Evolutionary conservation across 805 yeast species (phyloP).

Genomic region (Ogataea siamensis): DNA sequence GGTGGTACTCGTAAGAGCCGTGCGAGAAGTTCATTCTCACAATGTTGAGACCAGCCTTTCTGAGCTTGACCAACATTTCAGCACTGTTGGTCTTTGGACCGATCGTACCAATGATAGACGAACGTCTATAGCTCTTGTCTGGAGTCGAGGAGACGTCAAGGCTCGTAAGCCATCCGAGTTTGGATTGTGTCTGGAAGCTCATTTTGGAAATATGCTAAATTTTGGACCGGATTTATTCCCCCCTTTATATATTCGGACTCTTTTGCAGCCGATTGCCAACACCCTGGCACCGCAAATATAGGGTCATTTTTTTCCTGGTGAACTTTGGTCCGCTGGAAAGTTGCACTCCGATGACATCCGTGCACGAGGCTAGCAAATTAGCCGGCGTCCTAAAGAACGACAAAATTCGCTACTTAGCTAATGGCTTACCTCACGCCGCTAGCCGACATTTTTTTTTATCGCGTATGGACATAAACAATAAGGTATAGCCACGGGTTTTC

Average conservation of each 20-base stretch:
- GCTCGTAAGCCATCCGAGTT: constrained; percentile 78
- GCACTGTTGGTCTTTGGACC: constrained; percentile 97
- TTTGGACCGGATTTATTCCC: constrained; percentile 2
- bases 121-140: constrained; percentile 80
- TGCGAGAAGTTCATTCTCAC: constrained; percentile 99
- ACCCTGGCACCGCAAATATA: constrained; percentile 11
- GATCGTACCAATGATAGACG: constrained; percentile 97
- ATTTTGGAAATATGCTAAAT: constrained; percentile 12
- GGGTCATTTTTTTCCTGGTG: constrained; percentile 12
- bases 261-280: constrained; percentile 6
- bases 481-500: neutral
- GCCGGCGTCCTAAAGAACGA: neutral
- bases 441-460: constrained; percentile 6
- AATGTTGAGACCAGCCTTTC: constrained; percentile 97
- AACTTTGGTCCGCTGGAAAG: constrained; percentile 11
- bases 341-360: constrained; percentile 13
- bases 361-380: constrained; percentile 1
- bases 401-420: neutral
- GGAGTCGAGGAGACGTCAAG: constrained; percentile 75
- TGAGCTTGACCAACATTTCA: constrained; percentile 77
- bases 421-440: neutral
- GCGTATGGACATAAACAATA: constrained; percentile 3
- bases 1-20: constrained; percentile 98
- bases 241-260: constrained; percentile 9
- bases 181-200: constrained; percentile 33